Evolutionary conservation across 2,329 filamentous ascomycete genomes (phyloP), one percentile per base, ranked within the genome.

Genomic region (Pleoardoris graminearum): DNA sequence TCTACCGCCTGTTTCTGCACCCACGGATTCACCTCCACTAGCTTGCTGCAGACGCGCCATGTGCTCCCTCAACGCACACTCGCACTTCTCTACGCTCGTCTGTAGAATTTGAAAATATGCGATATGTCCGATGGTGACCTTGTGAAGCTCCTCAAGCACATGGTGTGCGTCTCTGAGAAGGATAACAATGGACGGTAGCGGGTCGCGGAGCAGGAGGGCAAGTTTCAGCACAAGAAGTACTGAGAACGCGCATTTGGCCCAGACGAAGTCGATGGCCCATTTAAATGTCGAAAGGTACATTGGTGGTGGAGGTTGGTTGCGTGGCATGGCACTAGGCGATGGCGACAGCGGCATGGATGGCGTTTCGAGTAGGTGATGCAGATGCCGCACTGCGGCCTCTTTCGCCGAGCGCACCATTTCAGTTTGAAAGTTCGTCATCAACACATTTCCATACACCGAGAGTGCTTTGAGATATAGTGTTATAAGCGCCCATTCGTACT

Each of bases 241-340:
- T n/a, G 79, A 82, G 54, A 83, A 83, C 0, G 80, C 80, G 45
- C 79, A 80, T 61, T 84, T 84, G 0, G 80, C 81, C 80, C 81
- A 83, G 17, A 83, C 80, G 53, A 83, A 83, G 49, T 83, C 80
- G 75, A 82, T 81, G 0, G 80, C 80, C 57, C 79, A 83, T 25
- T 75, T 76, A 29, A 83, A 75, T 14, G 78, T 79, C 12, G 72
- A 75, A 7, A 83, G 75, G 57, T 84, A 84, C 1, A 61, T 56
- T 3, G 61, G 54, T 16, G 42, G 41, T 3, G 46, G 38, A 0
- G 30, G 49, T 27, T 51, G 46, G 7, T 52, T 51, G 1, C 56
- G 45, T 11, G 59, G 51, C 6, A 50, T 46, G 2, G 52, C 43
- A 6, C 12, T 74, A 65, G 38, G 77, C 4, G 61, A 61, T 4